These are phyloP conservation scores for Alliaria petiolata DNA, from an alignment of 345 rosid genomes.

Conservation along the genomic window DNA sequence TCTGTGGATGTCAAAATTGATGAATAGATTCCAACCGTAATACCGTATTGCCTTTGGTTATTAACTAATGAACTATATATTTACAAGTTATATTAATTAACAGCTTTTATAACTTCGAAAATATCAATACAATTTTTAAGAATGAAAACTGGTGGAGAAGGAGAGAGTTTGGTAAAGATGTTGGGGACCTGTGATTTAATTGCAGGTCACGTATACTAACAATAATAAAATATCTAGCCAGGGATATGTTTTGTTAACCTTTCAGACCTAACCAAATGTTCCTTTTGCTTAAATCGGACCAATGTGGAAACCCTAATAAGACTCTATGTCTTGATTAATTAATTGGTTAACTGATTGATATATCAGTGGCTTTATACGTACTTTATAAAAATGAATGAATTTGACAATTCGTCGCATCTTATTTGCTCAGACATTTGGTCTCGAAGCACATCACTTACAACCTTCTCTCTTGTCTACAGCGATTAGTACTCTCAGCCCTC, in stretches of 20 bases:
- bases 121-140: not conserved
- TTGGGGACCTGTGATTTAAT: conserved; percentile 34
- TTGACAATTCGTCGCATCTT: conserved; percentile 15
- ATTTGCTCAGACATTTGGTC: conserved; percentile 25
- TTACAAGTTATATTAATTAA: not conserved
- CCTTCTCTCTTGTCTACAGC: not conserved
- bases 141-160: conserved; percentile 5
- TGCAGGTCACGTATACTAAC: conserved; percentile 16
- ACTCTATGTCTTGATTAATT: conserved; percentile 7
- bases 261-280: conserved; percentile 33
- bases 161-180: conserved; percentile 24
- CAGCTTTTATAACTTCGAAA: not conserved
- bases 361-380: not conserved
- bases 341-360: conserved; percentile 5
- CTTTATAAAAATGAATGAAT: not conserved
- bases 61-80: not conserved
- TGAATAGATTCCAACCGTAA: not conserved
- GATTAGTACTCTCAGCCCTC: not conserved
- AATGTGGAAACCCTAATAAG: conserved; percentile 23
- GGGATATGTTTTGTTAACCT: conserved; percentile 24
- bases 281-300: conserved; percentile 24
- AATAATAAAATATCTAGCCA: not conserved
- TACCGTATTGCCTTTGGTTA: not conserved
- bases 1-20: not conserved
- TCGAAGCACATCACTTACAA: conserved; percentile 13